These are phyloP conservation scores for Fomitopsis pinicola DNA, from an alignment of 1,284 basidiomycete species.

Conservation along the genomic window DNA sequence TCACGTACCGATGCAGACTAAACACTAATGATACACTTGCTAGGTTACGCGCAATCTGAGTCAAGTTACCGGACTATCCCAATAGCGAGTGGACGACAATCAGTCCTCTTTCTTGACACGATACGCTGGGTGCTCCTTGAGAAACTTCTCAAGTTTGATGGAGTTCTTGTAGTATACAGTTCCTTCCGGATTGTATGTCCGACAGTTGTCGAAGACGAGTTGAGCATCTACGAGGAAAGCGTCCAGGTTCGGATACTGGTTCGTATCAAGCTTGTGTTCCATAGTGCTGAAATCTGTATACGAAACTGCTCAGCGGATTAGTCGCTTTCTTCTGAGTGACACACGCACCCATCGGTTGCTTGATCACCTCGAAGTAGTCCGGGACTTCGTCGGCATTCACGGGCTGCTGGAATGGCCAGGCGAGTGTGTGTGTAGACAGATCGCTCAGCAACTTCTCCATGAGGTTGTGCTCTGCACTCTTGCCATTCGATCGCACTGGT, in stretches of 20 bases:
- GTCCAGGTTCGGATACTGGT: slow-evolving; percentile 75
- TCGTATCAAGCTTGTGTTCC: slow-evolving; percentile 87
- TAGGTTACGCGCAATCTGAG: not conserved
- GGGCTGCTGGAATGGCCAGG: slow-evolving; percentile 87
- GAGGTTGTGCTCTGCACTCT: slow-evolving; percentile 53
- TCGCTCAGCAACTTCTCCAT: slow-evolving; percentile 88
- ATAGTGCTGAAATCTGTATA: slow-evolving; percentile 84
- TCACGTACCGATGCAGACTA: not conserved
- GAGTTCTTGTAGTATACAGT: slow-evolving; percentile 88
- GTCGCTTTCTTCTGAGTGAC: not conserved
- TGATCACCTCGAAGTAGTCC: slow-evolving; percentile 92
- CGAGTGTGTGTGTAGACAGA: slow-evolving; percentile 74
- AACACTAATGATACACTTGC: not conserved
- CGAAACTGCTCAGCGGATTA: not conserved
- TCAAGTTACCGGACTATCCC: not conserved
- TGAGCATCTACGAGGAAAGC: slow-evolving; percentile 79
- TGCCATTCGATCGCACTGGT: slow-evolving; percentile 24
- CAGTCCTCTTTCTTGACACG: slow-evolving; percentile 18
- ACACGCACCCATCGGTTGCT: slow-evolving; percentile 86
- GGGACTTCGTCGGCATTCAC: slow-evolving; percentile 82
- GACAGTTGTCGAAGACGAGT: slow-evolving; percentile 90
- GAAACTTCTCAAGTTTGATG: slow-evolving; percentile 72
- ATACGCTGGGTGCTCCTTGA: slow-evolving; percentile 42
- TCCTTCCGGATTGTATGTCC: slow-evolving; percentile 83
- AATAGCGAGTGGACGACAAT: not conserved